Evolutionary conservation across 768 basidiomycete genomes (phyloP), one percentile per base, ranked within the genome.

Genomic region (Hypholoma fasciculare): DNA sequence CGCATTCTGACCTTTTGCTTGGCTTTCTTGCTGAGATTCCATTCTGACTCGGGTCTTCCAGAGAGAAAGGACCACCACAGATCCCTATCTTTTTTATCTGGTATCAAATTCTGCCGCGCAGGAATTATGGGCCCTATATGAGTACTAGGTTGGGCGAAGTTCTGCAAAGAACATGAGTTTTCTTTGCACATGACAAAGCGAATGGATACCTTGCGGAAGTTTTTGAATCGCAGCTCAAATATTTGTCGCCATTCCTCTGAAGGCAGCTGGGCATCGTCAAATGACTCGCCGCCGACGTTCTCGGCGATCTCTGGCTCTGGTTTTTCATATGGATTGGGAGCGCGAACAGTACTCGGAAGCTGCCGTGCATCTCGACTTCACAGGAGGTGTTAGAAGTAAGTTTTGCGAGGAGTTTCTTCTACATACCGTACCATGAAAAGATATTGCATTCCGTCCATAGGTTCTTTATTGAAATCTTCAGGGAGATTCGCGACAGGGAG

Each of bases 401-500:
- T 42, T 17, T 51, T 26, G 7, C 52, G 47, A 23, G 16, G 57
- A 57, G 2, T 6, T 16, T 7, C 7, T 56, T 8, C 7, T 26
- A 63, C 76, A 52, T 67, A 91, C 92, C 92, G 82, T 43, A 93
- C 92, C 51, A 84, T 84, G 71, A 93, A 92, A 43, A 94, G 77
- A 69, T 94, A 93, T 64, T 93, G 81, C 79, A 89, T 63, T 2
- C 92, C 92, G 71, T 93, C 87, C 64, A 72, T 69, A 0, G 92
- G 90, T 49, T 79, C 80, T 23, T 76, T 82, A 61, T 83, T 73
- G 67, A 88, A 94, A 66, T 88, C 78, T 17, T 74, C 67, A n/a
- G 90, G 89, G 50, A 94, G 79, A 65, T 86, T 80, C 17, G 92
- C 91, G n/a, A 94, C 89, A 16, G 92, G 92, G 3, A 94, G 78